Conservation (phyloP, 2,329 filamentous ascomycete genomes). For the Arthroderma sp. region DNA sequence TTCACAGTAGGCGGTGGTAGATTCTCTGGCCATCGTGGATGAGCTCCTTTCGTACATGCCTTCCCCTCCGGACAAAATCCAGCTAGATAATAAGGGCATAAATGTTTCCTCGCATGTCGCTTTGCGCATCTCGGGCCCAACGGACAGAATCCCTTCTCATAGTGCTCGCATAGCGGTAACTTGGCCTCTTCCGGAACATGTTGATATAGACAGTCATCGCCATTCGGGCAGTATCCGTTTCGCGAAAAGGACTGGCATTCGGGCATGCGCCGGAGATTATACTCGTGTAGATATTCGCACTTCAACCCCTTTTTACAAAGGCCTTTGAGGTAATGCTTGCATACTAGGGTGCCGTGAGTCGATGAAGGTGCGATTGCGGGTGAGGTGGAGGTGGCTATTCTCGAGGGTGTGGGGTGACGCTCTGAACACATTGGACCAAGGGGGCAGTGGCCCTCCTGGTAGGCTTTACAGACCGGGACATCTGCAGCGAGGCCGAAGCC, state of each 20-base stretch:
- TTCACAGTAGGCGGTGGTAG: slow-evolving; percentile 45
- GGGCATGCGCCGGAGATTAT: slow-evolving; percentile 95
- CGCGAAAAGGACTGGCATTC: slow-evolving; percentile 94
- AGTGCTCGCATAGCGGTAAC: slow-evolving; percentile 72
- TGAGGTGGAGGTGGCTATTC: slow-evolving; percentile 31
- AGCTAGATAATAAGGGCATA: slow-evolving; percentile 78
- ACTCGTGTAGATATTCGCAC: slow-evolving; percentile 97
- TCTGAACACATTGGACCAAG: slow-evolving; percentile 74
- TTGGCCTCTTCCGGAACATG: slow-evolving; percentile 76
- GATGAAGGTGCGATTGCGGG: slow-evolving; percentile 29
- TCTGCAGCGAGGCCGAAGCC: slow-evolving; percentile 70
- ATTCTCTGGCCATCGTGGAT: slow-evolving; percentile 64
- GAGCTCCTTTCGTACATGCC: slow-evolving; percentile 64
- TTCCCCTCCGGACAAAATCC: slow-evolving; percentile 85
- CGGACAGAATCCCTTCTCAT: slow-evolving; percentile 88
- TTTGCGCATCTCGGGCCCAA: slow-evolving; percentile 77
- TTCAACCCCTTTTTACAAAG: slow-evolving; percentile 94
- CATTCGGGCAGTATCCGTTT: slow-evolving; percentile 90
- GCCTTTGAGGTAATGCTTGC: slow-evolving; percentile 96
- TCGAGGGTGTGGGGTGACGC: slow-evolving; percentile 50
- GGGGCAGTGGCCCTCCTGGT: slow-evolving; percentile 73
- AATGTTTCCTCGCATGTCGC: slow-evolving; percentile 67
- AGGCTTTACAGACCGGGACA: slow-evolving; percentile 73
- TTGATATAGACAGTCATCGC: slow-evolving; percentile 88
- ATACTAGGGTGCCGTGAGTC: slow-evolving; percentile 54